Evolutionary conservation across 192 early-diverging fungal genomes (phyloP).

Genomic region (Rhizoclosmatium sp.): DNA sequence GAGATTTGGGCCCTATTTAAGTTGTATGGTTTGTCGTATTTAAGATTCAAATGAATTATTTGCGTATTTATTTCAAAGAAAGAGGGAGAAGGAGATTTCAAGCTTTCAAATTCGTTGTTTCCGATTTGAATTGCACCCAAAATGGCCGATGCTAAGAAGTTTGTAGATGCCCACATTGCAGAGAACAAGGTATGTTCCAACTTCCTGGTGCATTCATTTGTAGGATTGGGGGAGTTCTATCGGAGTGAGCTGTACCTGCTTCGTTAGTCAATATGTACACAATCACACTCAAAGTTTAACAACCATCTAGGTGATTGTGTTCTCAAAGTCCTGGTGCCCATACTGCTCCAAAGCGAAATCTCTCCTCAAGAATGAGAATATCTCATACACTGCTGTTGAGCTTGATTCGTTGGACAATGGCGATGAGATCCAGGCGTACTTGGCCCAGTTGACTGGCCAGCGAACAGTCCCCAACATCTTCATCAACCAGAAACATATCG

Average conservation of each 20-base stretch:
- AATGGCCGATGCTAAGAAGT: neutral
- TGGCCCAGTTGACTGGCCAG: slow-evolving; percentile 53
- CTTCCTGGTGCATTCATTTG: too few relatives aligned
- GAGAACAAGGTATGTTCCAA: neutral
- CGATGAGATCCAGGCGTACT: slow-evolving; percentile 55
- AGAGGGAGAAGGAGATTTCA: too few relatives aligned
- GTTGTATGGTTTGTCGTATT: too few relatives aligned
- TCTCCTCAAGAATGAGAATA: slow-evolving; percentile 45
- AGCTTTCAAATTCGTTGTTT: too few relatives aligned
- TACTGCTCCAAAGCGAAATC: slow-evolving; percentile 62
- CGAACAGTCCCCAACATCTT: slow-evolving; percentile 61
- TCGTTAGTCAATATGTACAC: too few relatives aligned
- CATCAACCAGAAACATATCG: slow-evolving; percentile 47
- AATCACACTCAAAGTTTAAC: slow-evolving; percentile 16
- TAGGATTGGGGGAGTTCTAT: too few relatives aligned
- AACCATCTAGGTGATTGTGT: slow-evolving; percentile 60
- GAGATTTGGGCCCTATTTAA: too few relatives aligned
- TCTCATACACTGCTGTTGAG: slow-evolving; percentile 43
- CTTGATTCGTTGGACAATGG: slow-evolving; percentile 52
- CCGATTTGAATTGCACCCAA: too few relatives aligned
- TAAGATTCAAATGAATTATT: too few relatives aligned
- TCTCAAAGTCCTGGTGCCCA: slow-evolving; percentile 70
- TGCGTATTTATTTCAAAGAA: too few relatives aligned
- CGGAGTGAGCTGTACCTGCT: too few relatives aligned
- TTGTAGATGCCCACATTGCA: neutral